phyloP scores from a whole-genome alignment of 768 basidiomycete genomes.

The Leccinum aurantiacum region DNA sequence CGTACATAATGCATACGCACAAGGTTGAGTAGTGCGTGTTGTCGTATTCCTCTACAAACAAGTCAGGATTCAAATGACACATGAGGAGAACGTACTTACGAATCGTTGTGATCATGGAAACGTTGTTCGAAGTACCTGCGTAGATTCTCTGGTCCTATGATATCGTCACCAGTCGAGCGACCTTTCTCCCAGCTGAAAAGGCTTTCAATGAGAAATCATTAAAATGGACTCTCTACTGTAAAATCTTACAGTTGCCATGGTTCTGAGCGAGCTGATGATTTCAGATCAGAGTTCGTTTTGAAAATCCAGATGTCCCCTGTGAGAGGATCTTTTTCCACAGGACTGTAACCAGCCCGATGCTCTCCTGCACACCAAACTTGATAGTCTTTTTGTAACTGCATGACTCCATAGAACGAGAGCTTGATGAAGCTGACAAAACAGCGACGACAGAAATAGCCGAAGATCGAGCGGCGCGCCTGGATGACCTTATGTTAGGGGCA shows the following conservation, averaged over 20 bases:
- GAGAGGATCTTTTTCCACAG: conserved; percentile 52
- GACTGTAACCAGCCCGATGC: conserved; percentile 46
- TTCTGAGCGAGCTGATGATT: conserved; percentile 61
- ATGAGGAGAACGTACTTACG: conserved; percentile 46
- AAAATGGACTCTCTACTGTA: neutral
- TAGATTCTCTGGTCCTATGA: conserved; percentile 65
- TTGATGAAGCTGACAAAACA: conserved; percentile 75
- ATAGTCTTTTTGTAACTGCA: conserved; percentile 66
- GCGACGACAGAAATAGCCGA: conserved; percentile 79
- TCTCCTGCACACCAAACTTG: conserved; percentile 59
- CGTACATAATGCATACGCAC: conserved; percentile 76
- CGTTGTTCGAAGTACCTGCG: conserved; percentile 83
- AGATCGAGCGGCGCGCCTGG: conserved; percentile 72
- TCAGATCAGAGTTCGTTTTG: conserved; percentile 65
- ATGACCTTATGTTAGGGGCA: neutral
- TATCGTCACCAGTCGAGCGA: conserved; percentile 65
- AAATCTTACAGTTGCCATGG: conserved; percentile 55
- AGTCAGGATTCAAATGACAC: neutral
- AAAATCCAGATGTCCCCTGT: conserved; percentile 51
- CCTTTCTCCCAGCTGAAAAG: conserved; percentile 63
- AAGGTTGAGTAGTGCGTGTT: conserved; percentile 76
- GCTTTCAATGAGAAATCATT: neutral
- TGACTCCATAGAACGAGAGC: conserved; percentile 71
- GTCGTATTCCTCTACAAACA: conserved; percentile 63
- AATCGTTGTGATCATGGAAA: conserved; percentile 78